Conservation (phyloP, 2,329 filamentous ascomycete species). For the Phoma herbarum region DNA sequence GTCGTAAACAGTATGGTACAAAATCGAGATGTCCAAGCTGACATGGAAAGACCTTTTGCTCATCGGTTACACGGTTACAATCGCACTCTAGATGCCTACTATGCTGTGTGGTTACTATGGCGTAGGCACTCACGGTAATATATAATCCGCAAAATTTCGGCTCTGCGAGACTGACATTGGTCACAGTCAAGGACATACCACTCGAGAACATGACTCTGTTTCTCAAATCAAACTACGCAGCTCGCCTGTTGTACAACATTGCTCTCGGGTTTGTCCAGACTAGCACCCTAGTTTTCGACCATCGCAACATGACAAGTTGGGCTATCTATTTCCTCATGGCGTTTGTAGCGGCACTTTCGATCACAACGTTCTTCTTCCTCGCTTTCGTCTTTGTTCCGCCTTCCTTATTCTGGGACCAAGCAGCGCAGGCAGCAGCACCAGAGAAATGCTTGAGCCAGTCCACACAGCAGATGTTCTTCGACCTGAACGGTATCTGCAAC, state of each 20-base stretch:
- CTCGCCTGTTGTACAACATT: not conserved
- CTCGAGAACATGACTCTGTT: not conserved
- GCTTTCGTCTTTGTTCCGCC: not conserved
- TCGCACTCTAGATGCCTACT: not conserved
- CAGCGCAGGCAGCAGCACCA: not conserved
- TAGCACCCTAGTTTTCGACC: not conserved
- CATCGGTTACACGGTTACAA: not conserved
- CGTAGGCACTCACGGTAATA: too few relatives aligned
- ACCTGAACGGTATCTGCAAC: not conserved
- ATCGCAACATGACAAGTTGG: not conserved
- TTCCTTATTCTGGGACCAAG: not conserved
- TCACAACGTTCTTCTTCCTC: not conserved
- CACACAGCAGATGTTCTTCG: not conserved
- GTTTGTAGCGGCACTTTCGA: not conserved
- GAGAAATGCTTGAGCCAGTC: not conserved
- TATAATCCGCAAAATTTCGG: too few relatives aligned
- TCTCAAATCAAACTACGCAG: not conserved
- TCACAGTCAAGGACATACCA: not conserved
- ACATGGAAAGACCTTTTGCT: not conserved
- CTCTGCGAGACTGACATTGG: not conserved
- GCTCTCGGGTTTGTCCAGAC: not conserved
- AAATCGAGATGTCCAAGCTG: not conserved
- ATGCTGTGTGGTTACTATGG: not conserved
- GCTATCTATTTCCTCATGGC: not conserved
- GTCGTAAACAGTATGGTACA: not conserved